Evolutionary conservation across 768 basidiomycete genomes (phyloP).

Genomic region (Panellus pusillus): DNA sequence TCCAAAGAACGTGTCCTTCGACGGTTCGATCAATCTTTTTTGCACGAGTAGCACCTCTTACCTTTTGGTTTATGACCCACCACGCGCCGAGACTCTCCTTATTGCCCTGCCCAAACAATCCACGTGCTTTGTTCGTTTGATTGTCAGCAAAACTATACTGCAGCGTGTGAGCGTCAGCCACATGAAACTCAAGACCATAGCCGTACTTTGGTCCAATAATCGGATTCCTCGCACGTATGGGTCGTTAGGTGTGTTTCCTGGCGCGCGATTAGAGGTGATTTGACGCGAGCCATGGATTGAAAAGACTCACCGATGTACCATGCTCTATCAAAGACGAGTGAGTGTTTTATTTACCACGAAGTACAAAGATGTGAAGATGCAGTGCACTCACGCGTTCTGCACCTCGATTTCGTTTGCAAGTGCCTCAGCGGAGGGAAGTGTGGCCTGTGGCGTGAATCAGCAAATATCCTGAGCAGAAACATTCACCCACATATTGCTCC

Average conservation of each 20-base stretch:
- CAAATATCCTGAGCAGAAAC: neutral
- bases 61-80: conserved; percentile 30
- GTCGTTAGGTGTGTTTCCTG: conserved; percentile 23
- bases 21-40: too few relatives aligned
- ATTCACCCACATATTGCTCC: conserved; percentile 25
- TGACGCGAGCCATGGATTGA: too few relatives aligned
- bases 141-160: conserved; percentile 31
- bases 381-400: conserved; percentile 26
- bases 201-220: conserved; percentile 27
- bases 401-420: conserved; percentile 21
- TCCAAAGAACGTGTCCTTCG: conserved; percentile 23
- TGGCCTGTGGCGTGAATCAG: conserved; percentile 15
- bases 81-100: conserved; percentile 24
- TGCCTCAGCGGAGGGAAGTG: conserved; percentile 22
- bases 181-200: neutral
- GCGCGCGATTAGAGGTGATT: conserved; percentile 21
- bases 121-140: conserved; percentile 32
- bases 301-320: conserved; percentile 25
- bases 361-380: neutral
- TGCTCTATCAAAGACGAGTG: conserved; percentile 12
- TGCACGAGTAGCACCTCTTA: too few relatives aligned
- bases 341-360: too few relatives aligned
- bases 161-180: neutral
- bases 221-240: conserved; percentile 22
- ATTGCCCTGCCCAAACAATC: conserved; percentile 16